Base-by-base conservation (phyloP, 2,329 filamentous ascomycete genomes). In the Lecanosticta acicola region DNA sequence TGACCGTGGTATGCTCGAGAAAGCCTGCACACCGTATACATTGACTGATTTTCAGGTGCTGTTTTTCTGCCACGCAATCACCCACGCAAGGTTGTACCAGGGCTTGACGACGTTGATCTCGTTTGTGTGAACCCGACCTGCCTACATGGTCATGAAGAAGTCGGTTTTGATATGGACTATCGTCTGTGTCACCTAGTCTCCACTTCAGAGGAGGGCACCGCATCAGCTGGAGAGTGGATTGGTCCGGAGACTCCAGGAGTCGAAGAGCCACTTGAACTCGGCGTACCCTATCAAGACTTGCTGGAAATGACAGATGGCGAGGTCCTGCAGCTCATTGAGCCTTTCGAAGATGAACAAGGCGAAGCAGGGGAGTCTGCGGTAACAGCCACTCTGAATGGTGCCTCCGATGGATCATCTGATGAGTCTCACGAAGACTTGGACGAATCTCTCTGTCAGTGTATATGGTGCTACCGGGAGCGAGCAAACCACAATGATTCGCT, bases 21-120 rank as follows among this genome's bases (percentile, higher is more conserved):
- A 29, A 5, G 24, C 7, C 24, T 29, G 5, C 24, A 7, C 11
- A 29, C 7, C 24, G 24, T 29, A 7, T 5, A 29, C 24, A 29
- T 5, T 29, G 5, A 7, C 24, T 29, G 11, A 29, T 29, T 5
- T 7, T 5, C 24, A 11, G 37, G 37, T 13, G 41, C 42, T 11
- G 50, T 51, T 2, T 48, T 53, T 19, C 39, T 50, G 21, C 48
- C 50, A 14, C 36, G 48, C 29, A 43, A 39, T 17, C 19, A 46
- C 16, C 44, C 45, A 11, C 48, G 48, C 21, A 48, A 46, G 32
- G 37, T 45, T 8, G 17, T 37, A 14, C 42, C 40, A 1, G 41
- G 40, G 14, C 13, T 44, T n/a, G 46, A 49, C 35, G 39, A 46
- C 17, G 41, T 43, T 17, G 35, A 33, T 17, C 4, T 41, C 7